Evolutionary conservation across 2,329 filamentous ascomycete genomes (phyloP).

Genomic region (Xylariaceae sp.): DNA sequence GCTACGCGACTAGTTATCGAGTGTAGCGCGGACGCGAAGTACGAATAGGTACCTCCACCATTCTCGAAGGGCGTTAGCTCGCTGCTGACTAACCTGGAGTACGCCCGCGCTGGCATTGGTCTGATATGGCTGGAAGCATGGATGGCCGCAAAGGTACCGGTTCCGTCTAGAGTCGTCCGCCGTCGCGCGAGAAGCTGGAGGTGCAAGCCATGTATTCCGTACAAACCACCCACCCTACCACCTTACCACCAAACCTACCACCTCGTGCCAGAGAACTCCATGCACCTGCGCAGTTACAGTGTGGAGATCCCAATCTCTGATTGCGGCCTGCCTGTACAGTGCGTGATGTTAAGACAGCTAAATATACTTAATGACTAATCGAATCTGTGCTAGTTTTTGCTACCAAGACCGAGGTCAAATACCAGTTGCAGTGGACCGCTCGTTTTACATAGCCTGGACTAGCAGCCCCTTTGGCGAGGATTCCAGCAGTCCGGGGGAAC

Average conservation of each 20-base stretch:
- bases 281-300: neutral
- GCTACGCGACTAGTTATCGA: neutral
- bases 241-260: neutral
- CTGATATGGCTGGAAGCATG: neutral
- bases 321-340: neutral
- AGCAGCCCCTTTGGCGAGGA: conserved; percentile 10
- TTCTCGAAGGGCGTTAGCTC: neutral
- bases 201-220: too few species aligned
- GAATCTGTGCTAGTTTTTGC: neutral
- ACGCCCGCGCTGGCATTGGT: too few species aligned
- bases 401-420: neutral
- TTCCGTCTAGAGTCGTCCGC: too few species aligned
- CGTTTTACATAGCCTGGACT: neutral
- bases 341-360: neutral
- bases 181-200: too few species aligned
- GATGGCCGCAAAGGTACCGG: too few species aligned
- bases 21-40: neutral
- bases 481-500: neutral
- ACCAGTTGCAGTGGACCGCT: conserved; percentile 1
- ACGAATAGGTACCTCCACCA: neutral
- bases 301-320: neutral
- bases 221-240: too few species aligned
- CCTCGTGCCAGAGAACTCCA: neutral
- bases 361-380: neutral
- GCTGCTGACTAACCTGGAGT: too few species aligned